phyloP scores from a whole-genome alignment of 1,139 yeast species.

The Kodamaea ohmeri region DNA sequence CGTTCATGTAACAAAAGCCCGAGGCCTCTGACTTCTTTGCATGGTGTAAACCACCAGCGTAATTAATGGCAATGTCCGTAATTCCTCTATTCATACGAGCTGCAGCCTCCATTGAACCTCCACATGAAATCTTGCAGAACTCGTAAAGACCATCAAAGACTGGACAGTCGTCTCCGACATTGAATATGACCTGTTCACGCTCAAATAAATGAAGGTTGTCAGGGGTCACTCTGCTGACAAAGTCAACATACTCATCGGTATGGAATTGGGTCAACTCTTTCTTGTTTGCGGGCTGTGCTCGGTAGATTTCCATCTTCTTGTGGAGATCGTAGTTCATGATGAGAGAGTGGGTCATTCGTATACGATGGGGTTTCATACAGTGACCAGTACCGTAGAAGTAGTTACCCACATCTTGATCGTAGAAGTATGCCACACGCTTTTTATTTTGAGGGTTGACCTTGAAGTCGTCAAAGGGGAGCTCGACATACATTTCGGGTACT shows the following conservation, averaged over 20 bases:
- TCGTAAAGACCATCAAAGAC: constrained; percentile 95
- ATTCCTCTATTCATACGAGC: constrained; percentile 90
- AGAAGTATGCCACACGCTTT: constrained; percentile 47
- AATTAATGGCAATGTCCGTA: constrained; percentile 93
- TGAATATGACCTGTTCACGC: constrained; percentile 89
- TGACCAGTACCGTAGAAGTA: constrained; percentile 98
- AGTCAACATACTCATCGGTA: constrained; percentile 95
- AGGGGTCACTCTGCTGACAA: constrained; percentile 88
- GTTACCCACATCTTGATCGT: constrained; percentile 85
- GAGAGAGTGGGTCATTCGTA: constrained; percentile 96
- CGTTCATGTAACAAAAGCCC: constrained; percentile 88
- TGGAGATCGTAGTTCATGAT: constrained; percentile 96
- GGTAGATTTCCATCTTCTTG: constrained; percentile 93
- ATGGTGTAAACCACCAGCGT: constrained; percentile 97
- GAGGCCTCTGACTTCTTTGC: constrained; percentile 95
- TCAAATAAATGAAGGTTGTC: constrained; percentile 88
- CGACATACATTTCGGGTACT: constrained; percentile 33
- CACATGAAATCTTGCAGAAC: constrained; percentile 90
- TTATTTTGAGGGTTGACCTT: constrained; percentile 37
- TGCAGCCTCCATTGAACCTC: constrained; percentile 97
- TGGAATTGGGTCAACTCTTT: constrained; percentile 98
- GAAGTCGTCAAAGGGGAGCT: constrained; percentile 47
- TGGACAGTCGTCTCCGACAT: constrained; percentile 97
- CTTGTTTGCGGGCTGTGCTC: constrained; percentile 96
- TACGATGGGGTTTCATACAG: constrained; percentile 98